Evolutionary conservation across 2,329 filamentous ascomycete genomes (phyloP), one percentile per base, ranked within the genome.

Genomic region (Lasiodiplodia sp.): DNA sequence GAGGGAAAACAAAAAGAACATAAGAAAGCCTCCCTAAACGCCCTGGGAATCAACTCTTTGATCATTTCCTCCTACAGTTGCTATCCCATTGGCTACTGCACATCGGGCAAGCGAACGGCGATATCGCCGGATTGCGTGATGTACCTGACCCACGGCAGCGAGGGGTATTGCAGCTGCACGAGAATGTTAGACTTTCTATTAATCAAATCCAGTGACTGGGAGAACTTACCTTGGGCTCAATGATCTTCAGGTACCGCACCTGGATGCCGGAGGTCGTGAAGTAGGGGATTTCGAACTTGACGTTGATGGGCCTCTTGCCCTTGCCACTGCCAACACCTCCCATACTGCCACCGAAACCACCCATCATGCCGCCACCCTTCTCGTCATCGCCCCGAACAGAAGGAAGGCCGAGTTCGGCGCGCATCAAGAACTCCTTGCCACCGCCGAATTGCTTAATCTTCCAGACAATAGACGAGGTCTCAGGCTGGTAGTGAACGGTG

Each of bases 271-370:
- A 96, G 3, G 96, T 99, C n/a, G 96, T 99, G 80, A 99, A 99
- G 83, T 99, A 99, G n/a, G 96, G 96, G 78, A 99, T 99, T 85
- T 99, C 96, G 79, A 99, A 99, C 84, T 99, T 99, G 84, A 99
- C 96, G 80, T 94, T 95, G 76, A 99, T 99, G 0, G 96, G 96
- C 74, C 96, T 86, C 87, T 98, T 99, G 23, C 92, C 92, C 84
- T 98, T 98, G 69, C 89, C 90, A 23, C 82, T 83, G 4, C 89
- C 90, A 34, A 96, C 88, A 72, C 95, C 95, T 69, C 95, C 95
- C 94, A 97, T 97, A 78, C 93, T 97, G 23, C 95, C 95, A 71
- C 95, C 95, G 76, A 97, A 97, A 0, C 95, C 95, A 76, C 95
- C 95, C 73, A 95, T 98, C 95, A 98, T 98, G 72, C 95, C 95